A percentile compares a stretch with the other conserved stretches of the same genome.
Evolutionary conservation across 108 stramenopile species (phyloP).

Genomic region (Cyclostephanos invisitatus): DNA sequence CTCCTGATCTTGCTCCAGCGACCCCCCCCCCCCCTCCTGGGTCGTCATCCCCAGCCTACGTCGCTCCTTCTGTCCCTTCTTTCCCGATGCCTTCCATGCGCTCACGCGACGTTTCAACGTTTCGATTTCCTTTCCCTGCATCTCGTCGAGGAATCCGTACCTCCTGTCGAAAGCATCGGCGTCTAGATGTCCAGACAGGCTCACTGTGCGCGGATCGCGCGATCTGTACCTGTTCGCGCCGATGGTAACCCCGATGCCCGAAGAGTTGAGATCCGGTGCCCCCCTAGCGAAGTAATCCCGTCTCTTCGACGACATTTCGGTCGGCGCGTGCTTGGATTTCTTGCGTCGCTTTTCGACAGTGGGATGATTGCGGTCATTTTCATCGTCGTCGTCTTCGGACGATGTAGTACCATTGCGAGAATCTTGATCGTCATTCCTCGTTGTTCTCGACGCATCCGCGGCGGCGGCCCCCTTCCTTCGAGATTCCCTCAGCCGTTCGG

Average conservation of each 20-base stretch:
- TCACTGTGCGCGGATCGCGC: constrained; percentile 76
- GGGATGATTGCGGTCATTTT: not conserved
- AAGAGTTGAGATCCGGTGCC: constrained; percentile 62
- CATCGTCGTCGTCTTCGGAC: constrained; percentile 4
- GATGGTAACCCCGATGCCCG: constrained; percentile 83
- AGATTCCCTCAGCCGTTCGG: constrained; percentile 26
- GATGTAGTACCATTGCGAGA: not conserved
- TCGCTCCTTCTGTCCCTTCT: constrained; percentile 71
- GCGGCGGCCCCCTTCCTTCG: not conserved
- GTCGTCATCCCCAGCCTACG: constrained; percentile 58
- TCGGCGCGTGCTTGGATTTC: constrained; percentile 78
- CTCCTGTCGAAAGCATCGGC: constrained; percentile 73
- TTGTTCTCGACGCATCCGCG: not conserved
- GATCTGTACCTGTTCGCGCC: constrained; percentile 85
- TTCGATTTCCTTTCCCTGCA: constrained; percentile 78
- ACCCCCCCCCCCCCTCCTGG: constrained; percentile 24
- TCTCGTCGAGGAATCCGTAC: constrained; percentile 76
- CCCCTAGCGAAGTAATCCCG: constrained; percentile 68
- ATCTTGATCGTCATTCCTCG: not conserved
- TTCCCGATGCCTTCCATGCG: constrained; percentile 70
- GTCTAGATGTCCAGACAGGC: constrained; percentile 70
- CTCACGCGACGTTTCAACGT: constrained; percentile 56
- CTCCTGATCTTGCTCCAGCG: constrained; percentile 61
- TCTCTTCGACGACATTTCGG: constrained; percentile 82
- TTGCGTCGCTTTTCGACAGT: constrained; percentile 17